Evolutionary conservation across 352 stramenopile species (phyloP).

Genomic region (Phytophthora tubulina): DNA sequence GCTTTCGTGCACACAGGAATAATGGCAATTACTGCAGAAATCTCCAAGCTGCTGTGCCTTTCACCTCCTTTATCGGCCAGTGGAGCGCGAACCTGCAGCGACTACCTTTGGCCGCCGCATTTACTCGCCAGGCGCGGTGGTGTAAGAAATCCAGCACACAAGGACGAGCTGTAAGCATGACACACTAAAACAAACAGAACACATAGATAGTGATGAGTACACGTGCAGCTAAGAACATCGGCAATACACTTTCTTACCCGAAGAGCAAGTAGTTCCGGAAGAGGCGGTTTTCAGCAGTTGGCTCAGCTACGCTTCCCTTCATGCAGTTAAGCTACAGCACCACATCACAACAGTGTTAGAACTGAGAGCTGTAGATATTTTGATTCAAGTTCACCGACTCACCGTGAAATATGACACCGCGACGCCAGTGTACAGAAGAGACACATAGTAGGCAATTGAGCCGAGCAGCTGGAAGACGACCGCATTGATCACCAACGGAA

Average conservation of each 20-base stretch:
- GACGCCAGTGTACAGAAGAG: conserved; percentile 94
- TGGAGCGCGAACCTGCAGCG: conserved; percentile 7
- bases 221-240: background rate
- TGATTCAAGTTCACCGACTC: conserved; percentile 22
- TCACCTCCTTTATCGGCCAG: background rate
- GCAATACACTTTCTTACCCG: conserved; percentile 50
- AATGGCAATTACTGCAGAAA: background rate
- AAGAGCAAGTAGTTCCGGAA: conserved; percentile 92
- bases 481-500: conserved; percentile 96
- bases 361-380: background rate
- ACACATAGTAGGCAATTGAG: conserved; percentile 92
- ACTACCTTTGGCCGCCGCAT: conserved; percentile 11
- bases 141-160: conserved; percentile 90
- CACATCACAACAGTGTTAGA: conserved; percentile 20
- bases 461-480: conserved; percentile 89
- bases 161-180: conserved; percentile 86
- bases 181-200: conserved; percentile 47
- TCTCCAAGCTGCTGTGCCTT: background rate
- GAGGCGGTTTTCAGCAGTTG: conserved; percentile 72
- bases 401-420: conserved; percentile 96
- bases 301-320: conserved; percentile 85
- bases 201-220: conserved; percentile 3
- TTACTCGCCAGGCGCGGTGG: conserved; percentile 72
- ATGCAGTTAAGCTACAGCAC: conserved; percentile 83
- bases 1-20: conserved; percentile 13